phyloP scores from a whole-genome alignment of 371 early-diverging fungal genomes.

The Syncephalastrum racemosum region DNA sequence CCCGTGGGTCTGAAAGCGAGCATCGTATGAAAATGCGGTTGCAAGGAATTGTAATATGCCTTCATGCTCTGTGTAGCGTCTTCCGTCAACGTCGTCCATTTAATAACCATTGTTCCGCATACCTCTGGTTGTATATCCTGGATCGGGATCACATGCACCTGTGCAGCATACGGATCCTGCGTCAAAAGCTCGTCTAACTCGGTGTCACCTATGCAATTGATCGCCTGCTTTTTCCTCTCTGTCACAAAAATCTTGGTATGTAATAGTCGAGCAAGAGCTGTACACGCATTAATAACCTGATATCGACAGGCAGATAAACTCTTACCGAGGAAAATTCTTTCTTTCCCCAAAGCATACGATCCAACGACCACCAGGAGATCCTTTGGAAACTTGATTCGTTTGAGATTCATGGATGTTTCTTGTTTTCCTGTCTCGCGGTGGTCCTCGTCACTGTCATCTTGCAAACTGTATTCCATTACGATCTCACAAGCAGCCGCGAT shows the following conservation, averaged over 20 bases:
- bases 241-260: constrained; percentile 71
- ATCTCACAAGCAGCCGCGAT: constrained; percentile 52
- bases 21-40: constrained; percentile 26
- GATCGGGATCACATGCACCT: constrained; percentile 82
- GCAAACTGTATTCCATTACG: constrained; percentile 12
- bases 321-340: constrained; percentile 68
- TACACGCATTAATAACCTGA: background rate
- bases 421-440: background rate
- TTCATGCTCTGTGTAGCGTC: constrained; percentile 22
- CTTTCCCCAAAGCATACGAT: constrained; percentile 92
- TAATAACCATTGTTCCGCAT: constrained; percentile 1
- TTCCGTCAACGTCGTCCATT: background rate
- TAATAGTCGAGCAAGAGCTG: constrained; percentile 72
- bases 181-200: constrained; percentile 65
- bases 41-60: constrained; percentile 31
- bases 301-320: no score
- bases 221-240: constrained; percentile 59
- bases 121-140: constrained; percentile 53
- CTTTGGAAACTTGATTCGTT: background rate
- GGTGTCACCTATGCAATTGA: constrained; percentile 66
- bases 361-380: constrained; percentile 77
- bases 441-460: background rate
- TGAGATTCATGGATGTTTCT: background rate
- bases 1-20: constrained; percentile 80
- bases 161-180: constrained; percentile 62